Conservation (phyloP, 2,329 filamentous ascomycete species). For the Cladobotryum mycophilum region DNA sequence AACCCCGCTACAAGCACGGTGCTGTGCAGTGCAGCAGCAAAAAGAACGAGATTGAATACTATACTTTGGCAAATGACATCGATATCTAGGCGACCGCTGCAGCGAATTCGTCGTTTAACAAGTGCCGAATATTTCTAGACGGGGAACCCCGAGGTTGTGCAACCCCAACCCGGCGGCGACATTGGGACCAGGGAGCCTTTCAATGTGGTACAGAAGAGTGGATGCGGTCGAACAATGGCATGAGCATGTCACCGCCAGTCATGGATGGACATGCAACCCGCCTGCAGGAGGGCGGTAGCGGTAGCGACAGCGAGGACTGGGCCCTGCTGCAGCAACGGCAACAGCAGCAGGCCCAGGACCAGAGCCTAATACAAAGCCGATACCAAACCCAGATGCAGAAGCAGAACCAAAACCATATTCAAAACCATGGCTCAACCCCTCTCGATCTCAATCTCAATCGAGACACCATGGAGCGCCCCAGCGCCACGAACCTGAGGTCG, state of each 20-base stretch:
- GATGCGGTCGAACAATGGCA: slow-evolving; percentile 37
- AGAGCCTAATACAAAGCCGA: slow-evolving; percentile 11
- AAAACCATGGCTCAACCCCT: slow-evolving; percentile 13
- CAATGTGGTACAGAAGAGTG: slow-evolving; percentile 27
- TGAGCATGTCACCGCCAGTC: slow-evolving; percentile 39
- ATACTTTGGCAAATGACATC: slow-evolving; percentile 2
- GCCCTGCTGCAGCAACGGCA: slow-evolving; percentile 26
- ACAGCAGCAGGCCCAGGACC: slow-evolving; percentile 23
- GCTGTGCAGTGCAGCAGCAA: not conserved
- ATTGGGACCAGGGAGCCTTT: slow-evolving; percentile 10
- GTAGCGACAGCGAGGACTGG: slow-evolving; percentile 30
- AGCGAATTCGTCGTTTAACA: not conserved
- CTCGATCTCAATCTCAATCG: slow-evolving; percentile 23
- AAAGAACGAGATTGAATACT: no score
- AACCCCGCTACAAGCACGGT: slow-evolving; percentile 10
- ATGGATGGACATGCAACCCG: slow-evolving; percentile 38
- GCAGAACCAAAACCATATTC: slow-evolving; percentile 1
- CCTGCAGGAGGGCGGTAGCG: slow-evolving; percentile 27
- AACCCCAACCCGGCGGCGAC: not conserved
- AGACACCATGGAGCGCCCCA: slow-evolving; percentile 29
- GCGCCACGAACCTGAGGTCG: slow-evolving; percentile 29
- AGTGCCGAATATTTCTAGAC: slow-evolving; percentile 1
- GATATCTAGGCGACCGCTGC: not conserved
- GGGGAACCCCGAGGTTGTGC: not conserved
- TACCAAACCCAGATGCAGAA: not conserved